A percentile compares a stretch with the other conserved stretches of the same genome.
Conservation (phyloP, 2,329 filamentous ascomycete species). For the Colletotrichum eleusines region DNA sequence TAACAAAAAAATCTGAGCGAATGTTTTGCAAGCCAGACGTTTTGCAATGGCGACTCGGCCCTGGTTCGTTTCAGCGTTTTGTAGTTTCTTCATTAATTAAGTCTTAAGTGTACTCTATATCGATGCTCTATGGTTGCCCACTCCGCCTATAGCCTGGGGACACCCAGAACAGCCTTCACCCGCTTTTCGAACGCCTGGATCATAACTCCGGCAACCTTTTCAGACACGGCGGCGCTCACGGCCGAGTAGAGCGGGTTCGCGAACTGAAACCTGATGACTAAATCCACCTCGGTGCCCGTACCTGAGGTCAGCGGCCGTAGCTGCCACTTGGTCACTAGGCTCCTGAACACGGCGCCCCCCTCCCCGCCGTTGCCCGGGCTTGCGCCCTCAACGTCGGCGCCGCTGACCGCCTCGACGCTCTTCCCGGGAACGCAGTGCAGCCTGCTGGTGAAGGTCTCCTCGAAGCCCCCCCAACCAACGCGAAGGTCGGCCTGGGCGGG, state of each 20-base stretch:
- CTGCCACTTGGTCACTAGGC: conserved; percentile 77
- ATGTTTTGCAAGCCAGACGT: not conserved
- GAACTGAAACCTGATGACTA: conserved; percentile 87
- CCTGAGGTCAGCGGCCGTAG: conserved; percentile 60
- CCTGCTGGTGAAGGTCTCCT: conserved; percentile 84
- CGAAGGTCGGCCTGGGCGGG: conserved; percentile 83
- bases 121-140: not conserved
- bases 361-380: conserved; percentile 33
- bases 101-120: not conserved
- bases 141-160: conserved; percentile 18
- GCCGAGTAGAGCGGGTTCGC: conserved; percentile 88
- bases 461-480: conserved; percentile 86
- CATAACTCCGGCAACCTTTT: conserved; percentile 88
- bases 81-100: conserved; percentile 2
- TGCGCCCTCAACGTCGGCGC: conserved; percentile 60
- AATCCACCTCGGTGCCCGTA: conserved; percentile 74
- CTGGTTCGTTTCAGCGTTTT: not conserved
- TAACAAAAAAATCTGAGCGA: conserved; percentile 1
- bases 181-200: conserved; percentile 92
- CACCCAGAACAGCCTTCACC: conserved; percentile 70
- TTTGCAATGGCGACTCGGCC: not conserved
- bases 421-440: conserved; percentile 81
- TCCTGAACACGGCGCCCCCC: conserved; percentile 70
- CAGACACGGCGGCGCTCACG: conserved; percentile 83
- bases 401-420: conserved; percentile 83